phyloP scores from a whole-genome alignment of 106 monocot species.

The Apostasia ramifera region DNA sequence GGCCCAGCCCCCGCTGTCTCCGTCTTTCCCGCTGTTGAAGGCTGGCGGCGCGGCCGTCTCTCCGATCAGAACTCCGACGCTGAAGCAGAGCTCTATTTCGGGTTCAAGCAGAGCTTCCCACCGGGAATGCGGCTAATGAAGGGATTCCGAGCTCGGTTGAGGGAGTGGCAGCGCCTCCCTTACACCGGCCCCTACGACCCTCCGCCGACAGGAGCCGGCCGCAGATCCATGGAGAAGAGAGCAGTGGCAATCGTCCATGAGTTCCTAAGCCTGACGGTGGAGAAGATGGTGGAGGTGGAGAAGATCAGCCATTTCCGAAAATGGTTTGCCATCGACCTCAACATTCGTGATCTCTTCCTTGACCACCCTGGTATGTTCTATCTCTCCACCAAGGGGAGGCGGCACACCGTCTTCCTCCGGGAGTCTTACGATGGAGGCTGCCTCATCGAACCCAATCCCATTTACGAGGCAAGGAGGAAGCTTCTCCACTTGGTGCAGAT shows the following conservation, averaged over 20 bases:
- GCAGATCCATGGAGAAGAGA: conserved; percentile 57
- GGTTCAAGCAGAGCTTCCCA: conserved; percentile 71
- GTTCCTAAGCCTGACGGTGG: conserved; percentile 87
- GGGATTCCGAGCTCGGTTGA: conserved; percentile 42
- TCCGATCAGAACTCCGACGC: neutral
- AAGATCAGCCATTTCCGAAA: conserved; percentile 88
- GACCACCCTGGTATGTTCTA: conserved; percentile 98
- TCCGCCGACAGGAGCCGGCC: conserved; percentile 2
- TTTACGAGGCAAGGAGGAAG: conserved; percentile 63
- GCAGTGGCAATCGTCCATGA: conserved; percentile 82
- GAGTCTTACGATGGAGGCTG: conserved; percentile 69
- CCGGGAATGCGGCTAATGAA: conserved; percentile 76
- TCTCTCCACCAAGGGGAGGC: conserved; percentile 66
- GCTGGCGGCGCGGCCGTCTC: neutral
- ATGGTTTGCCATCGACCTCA: conserved; percentile 71
- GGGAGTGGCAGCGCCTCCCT: conserved; percentile 80
- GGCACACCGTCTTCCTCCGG: conserved; percentile 85
- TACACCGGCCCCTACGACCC: conserved; percentile 59
- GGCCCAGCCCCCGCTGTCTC: neutral
- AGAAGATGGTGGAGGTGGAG: conserved; percentile 97
- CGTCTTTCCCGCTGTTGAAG: conserved; percentile 11
- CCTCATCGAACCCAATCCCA: conserved; percentile 59
- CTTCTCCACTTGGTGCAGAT: conserved; percentile 62
- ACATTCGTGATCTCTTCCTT: conserved; percentile 75
- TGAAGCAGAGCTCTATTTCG: conserved; percentile 21